These are phyloP conservation scores for Albophoma yamanashiensis DNA, from an alignment of 2,329 filamentous ascomycete species.

Conservation along the genomic window DNA sequence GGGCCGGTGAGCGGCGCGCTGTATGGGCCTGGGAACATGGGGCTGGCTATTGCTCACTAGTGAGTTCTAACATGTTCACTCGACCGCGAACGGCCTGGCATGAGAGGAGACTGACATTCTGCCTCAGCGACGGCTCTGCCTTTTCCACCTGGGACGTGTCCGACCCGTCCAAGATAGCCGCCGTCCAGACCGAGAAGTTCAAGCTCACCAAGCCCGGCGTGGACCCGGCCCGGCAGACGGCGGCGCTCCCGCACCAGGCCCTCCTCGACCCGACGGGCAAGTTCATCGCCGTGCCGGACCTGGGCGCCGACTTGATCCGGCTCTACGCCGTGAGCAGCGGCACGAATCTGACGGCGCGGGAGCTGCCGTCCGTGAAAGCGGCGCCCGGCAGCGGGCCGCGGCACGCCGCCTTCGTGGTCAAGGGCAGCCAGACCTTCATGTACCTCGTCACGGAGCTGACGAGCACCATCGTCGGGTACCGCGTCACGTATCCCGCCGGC, in stretches of 20 bases:
- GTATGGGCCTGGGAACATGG: slow-evolving; percentile 29
- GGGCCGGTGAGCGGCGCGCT: slow-evolving; percentile 33
- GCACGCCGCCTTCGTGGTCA: slow-evolving; percentile 48
- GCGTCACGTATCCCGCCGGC: slow-evolving; percentile 37
- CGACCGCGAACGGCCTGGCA: background rate
- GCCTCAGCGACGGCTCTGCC: slow-evolving; percentile 24
- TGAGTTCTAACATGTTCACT: slow-evolving; percentile 15
- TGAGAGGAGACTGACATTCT: background rate
- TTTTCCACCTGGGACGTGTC: slow-evolving; percentile 34
- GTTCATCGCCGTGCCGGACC: slow-evolving; percentile 55
- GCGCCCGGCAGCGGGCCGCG: slow-evolving; percentile 50
- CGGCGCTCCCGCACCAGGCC: slow-evolving; percentile 54
- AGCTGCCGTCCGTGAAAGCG: slow-evolving; percentile 28
- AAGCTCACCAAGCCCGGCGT: slow-evolving; percentile 25
- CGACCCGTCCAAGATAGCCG: slow-evolving; percentile 21
- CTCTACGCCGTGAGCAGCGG: slow-evolving; percentile 37
- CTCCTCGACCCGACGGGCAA: slow-evolving; percentile 52
- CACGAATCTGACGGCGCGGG: slow-evolving; percentile 27
- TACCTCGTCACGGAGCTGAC: slow-evolving; percentile 52
- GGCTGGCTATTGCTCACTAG: slow-evolving; percentile 35
- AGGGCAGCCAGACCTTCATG: slow-evolving; percentile 35
- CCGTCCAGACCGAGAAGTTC: slow-evolving; percentile 28
- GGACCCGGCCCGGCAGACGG: slow-evolving; percentile 37
- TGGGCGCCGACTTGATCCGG: slow-evolving; percentile 53
- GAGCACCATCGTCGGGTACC: slow-evolving; percentile 46